Evolutionary conservation across 805 yeast species (phyloP).

Genomic region (Saccharomycopsis sp.): DNA sequence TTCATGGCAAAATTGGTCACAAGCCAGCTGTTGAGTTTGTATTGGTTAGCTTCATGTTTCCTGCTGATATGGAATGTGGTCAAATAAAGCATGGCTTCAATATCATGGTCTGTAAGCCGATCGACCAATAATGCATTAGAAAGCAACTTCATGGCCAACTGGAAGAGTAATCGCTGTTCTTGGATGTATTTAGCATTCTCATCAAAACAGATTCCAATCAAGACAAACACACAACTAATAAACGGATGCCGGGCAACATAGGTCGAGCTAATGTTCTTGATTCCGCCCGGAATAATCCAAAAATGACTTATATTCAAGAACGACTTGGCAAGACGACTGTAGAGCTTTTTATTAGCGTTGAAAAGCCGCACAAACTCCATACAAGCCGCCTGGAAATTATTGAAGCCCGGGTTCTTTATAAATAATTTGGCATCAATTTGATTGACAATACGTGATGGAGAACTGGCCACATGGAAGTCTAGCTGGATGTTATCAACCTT

Average conservation of each 20-base stretch:
- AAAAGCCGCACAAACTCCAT: slow-evolving; percentile 43
- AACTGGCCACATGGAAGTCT: slow-evolving; percentile 19
- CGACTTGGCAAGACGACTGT: slow-evolving; percentile 39
- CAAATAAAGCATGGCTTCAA: slow-evolving; percentile 52
- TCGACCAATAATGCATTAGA: slow-evolving; percentile 44
- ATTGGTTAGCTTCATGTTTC: slow-evolving; percentile 39
- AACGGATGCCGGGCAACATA: slow-evolving; percentile 48
- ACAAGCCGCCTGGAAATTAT: slow-evolving; percentile 32
- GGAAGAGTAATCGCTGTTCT: slow-evolving; percentile 41
- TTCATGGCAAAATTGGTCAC: slow-evolving; percentile 47
- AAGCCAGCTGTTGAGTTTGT: slow-evolving; percentile 46
- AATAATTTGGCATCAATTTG: slow-evolving; percentile 35
- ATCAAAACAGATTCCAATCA: slow-evolving; percentile 51
- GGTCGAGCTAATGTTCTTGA: slow-evolving; percentile 38
- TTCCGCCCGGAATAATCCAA: slow-evolving; percentile 59
- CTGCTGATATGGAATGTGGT: slow-evolving; percentile 49
- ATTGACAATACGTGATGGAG: slow-evolving; percentile 33
- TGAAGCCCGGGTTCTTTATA: slow-evolving; percentile 26
- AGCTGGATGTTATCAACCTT: slow-evolving; percentile 16
- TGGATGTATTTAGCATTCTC: slow-evolving; percentile 43
- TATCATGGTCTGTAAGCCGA: slow-evolving; percentile 52
- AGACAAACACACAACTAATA: slow-evolving; percentile 46
- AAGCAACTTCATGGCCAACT: slow-evolving; percentile 43
- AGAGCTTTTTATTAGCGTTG: slow-evolving; percentile 35
- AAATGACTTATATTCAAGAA: slow-evolving; percentile 49